These are phyloP conservation scores for Fusarium tanahbumbuense DNA, from an alignment of 2,329 filamentous ascomycete species.

Conservation along the genomic window DNA sequence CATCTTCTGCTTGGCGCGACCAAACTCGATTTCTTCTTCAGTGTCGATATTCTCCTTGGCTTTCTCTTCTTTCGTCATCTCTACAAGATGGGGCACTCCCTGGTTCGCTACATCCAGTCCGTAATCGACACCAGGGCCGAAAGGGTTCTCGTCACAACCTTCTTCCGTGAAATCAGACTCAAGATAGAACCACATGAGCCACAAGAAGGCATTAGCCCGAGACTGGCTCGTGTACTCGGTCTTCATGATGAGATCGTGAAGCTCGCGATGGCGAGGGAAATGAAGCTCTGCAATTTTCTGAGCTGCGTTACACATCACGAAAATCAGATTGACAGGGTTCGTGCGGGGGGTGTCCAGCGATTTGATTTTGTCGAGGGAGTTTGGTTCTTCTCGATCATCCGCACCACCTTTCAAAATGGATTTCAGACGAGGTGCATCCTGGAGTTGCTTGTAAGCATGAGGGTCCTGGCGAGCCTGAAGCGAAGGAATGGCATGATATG, in stretches of 20 bases:
- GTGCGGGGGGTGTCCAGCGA: conserved; percentile 74
- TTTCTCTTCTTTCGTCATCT: conserved; percentile 74
- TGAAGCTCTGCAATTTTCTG: conserved; percentile 93
- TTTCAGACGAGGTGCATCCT: conserved; percentile 94
- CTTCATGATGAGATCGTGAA: conserved; percentile 97
- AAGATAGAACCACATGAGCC: conserved; percentile 99
- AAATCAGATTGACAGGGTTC: conserved; percentile 97
- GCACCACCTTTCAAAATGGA: conserved; percentile 97
- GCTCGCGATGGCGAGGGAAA: conserved; percentile 86
- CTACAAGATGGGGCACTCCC: conserved; percentile 74
- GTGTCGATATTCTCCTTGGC: conserved; percentile 80
- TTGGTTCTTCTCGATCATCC: conserved; percentile 87
- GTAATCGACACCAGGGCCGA: conserved; percentile 78
- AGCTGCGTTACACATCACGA: conserved; percentile 90
- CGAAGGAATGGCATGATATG: conserved; percentile 97
- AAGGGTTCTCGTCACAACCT: conserved; percentile 89
- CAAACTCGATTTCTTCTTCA: conserved; percentile 75
- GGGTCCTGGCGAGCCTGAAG: conserved; percentile 94
- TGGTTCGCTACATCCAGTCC: conserved; percentile 73
- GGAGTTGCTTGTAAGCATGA: conserved; percentile 96
- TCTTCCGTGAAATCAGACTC: conserved; percentile 94
- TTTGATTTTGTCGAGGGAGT: conserved; percentile 85
- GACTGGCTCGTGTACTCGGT: conserved; percentile 83
- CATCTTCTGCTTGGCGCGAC: conserved; percentile 78
- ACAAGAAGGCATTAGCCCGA: conserved; percentile 88